Base-by-base conservation (phyloP, 495 filamentous ascomycete genomes). In the Neurospora sp. region DNA sequence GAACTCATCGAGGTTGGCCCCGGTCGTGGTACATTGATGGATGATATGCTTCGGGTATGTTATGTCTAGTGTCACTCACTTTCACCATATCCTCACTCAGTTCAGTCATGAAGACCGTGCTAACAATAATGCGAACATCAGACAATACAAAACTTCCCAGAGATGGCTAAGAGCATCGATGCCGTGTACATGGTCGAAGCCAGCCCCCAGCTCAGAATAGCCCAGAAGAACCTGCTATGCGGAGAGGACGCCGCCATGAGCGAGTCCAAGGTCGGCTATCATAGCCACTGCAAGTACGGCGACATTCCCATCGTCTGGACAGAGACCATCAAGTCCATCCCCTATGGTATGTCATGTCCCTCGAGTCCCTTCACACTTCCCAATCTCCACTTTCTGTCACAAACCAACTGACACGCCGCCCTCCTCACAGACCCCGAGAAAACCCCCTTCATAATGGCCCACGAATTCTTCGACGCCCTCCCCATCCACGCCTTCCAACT, bases 391-490 rank as follows among this genome's bases (percentile, higher is more conserved):
- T 72, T 73, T 31, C 18, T 66, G 71, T 37, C 69, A 71, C 11
- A 71, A 40, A 72, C 69, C 22, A 38, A 22, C 11, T n/a, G 70
- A 6, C 72, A 22, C 9, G 1, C 11, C 12, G 9, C 20, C 20
- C 48, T 27, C 8, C 3, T 5, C 11, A 16, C 12, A 81, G 83
- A 85, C 77, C 81, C 85, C 73, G 84, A 74, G 72, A 94, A 93
- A 76, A 92, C 90, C 18, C 94, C 96, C 1, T 96, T 97, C 82
- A 96, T 98, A 69, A 87, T 98, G 42, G 96, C 95, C 12, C 96
- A 99, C 79, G 96, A 99, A 79, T 98, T 99, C 85, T 98, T 99
- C 82, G 96, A 99, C 78, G 96, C 96, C n/a, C 91, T 98, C 7
- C 96, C 96, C 44, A 97, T 99, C 77, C 94, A 99, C 82, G 92